Percentiles rank a stretch among this genome's conserved stretches.
Evolutionary conservation across 139 green algal species (phyloP).

Genomic region (Auxenochlorella pyrenoidosa): DNA sequence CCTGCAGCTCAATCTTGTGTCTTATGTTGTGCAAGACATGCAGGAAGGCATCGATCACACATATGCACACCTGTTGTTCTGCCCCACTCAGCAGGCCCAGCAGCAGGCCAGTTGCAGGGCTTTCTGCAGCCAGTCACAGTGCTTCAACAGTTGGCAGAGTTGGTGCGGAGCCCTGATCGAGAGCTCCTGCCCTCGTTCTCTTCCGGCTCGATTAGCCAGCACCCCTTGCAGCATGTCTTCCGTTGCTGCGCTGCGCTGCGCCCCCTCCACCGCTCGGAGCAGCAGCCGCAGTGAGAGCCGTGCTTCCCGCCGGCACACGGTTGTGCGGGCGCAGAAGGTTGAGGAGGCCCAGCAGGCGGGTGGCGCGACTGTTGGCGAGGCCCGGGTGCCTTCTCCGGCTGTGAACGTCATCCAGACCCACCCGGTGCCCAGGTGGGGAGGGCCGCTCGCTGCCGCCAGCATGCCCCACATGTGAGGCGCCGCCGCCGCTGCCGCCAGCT

Average conservation of each 20-base stretch:
- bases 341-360: not conserved
- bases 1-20: not conserved
- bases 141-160: not conserved
- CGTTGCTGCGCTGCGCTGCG: not conserved
- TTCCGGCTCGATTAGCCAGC: slow-evolving; percentile 1
- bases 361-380: not conserved
- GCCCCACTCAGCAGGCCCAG: too few relatives aligned
- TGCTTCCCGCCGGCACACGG: not conserved
- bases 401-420: slow-evolving; percentile 36
- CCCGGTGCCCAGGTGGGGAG: slow-evolving; percentile 7
- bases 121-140: too few relatives aligned
- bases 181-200: not conserved
- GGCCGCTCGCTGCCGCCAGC: not conserved
- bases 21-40: not conserved
- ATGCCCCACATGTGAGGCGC: not conserved
- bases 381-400: slow-evolving; percentile 4
- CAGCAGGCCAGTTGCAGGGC: not conserved
- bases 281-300: slow-evolving; percentile 4
- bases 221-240: slow-evolving; percentile 4
- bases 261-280: not conserved
- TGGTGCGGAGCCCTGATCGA: not conserved
- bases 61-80: too few relatives aligned
- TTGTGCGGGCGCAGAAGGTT: slow-evolving; percentile 25
- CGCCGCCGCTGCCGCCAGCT: slow-evolving; percentile 2
- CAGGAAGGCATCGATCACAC: too few relatives aligned